Percentiles rank a stretch among this genome's conserved stretches.
Conservation (phyloP, 441 rosid species). For the Populus trichocarpa region DNA sequence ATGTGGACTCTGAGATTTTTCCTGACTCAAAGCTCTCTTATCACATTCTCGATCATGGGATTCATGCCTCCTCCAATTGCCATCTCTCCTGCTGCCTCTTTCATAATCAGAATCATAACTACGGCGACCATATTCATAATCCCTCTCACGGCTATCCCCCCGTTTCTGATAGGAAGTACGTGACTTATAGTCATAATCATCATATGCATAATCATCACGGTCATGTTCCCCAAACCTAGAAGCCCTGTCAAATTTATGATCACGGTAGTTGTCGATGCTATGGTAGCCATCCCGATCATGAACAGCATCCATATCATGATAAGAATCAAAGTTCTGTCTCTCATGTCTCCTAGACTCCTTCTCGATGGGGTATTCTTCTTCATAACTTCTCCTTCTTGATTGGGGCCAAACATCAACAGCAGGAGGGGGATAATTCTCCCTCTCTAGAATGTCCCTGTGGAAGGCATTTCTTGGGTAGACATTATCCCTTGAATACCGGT, state of each 20-base stretch:
- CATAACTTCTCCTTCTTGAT: constrained; percentile 72
- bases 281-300: constrained; percentile 50
- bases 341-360: constrained; percentile 64
- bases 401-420: constrained; percentile 58
- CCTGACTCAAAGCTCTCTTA: constrained; percentile 62
- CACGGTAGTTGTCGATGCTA: constrained; percentile 46
- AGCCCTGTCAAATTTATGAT: constrained; percentile 61
- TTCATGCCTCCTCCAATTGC: constrained; percentile 59
- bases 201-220: constrained; percentile 54
- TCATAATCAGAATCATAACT: constrained; percentile 95
- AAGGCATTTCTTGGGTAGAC: constrained; percentile 51
- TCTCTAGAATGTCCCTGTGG: constrained; percentile 42
- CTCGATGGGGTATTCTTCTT: constrained; percentile 63
- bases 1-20: constrained; percentile 73
- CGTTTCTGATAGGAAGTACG: constrained; percentile 52
- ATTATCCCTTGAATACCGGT: constrained; percentile 62
- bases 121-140: constrained; percentile 61
- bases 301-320: constrained; percentile 47
- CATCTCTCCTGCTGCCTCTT: constrained; percentile 66
- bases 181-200: constrained; percentile 53
- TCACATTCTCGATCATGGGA: constrained; percentile 75
- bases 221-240: constrained; percentile 57
- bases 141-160: constrained; percentile 70
- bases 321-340: constrained; percentile 52
- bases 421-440: constrained; percentile 59